Evolutionary conservation across 1,139 yeast genomes (phyloP), one percentile per base, ranked within the genome.

Genomic region (Geotrichum siamense): DNA sequence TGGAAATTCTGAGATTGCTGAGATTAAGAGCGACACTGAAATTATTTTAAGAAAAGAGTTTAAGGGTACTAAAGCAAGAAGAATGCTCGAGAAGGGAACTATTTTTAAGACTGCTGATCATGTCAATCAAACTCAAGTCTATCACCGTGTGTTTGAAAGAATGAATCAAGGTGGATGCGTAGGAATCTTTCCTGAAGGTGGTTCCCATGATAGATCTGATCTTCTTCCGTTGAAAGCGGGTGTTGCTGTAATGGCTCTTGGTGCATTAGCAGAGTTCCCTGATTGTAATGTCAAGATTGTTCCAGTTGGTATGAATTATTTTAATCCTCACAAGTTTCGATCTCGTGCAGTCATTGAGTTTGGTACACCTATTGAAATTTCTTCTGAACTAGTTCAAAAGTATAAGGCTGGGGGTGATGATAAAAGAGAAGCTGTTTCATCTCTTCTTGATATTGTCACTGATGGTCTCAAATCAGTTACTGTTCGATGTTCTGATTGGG

Each of bases 151-250:
- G 1, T 91, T 89, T 60, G 74, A 78, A 43, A 96, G 86, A 61
- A 71, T 91, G 51, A 75, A 84, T 16, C 73, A 76, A 47, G 87
- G 91, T 40, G 78, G 84, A 49, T 84, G 94, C 54, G 69, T 91
- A 30, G 98, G 97, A n/a, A 85, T 91, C 42, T 91, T 89, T 65
- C 97, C 97, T 2, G 97, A 89, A 65, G 97, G 97, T 42, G 97
- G 97, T 0, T 84, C 95, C 15, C 98, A 91, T 56, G 98, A 91
- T 61, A 72, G 97, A 50, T 80, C 97, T 0, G 94, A 86, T 53
- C 65, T 91, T 52, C 68, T 91, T 44, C 97, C 97, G 0, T 69
- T 91, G 56, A 91, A 91, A 59, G 96, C 97, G 0, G 98, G 98
- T 47, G 97, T 91, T 15, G 97, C 96, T 1, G 82, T 91, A 43